Percentiles rank a stretch among this genome's conserved stretches.
Evolutionary conservation across 805 yeast genomes (phyloP).

Genomic region (Wickerhamiella occidentalis): DNA sequence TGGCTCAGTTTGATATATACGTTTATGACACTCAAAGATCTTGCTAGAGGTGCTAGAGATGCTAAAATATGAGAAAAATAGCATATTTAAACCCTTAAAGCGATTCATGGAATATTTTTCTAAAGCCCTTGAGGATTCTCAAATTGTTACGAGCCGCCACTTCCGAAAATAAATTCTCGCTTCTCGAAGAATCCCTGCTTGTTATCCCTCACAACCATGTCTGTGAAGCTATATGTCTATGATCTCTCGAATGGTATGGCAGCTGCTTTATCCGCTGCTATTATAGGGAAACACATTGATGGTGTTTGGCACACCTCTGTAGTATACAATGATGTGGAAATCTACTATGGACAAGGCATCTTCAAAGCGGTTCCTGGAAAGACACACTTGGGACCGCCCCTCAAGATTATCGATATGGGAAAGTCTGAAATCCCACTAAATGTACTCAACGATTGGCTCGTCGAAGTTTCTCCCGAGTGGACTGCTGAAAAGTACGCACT

Average conservation of each 20-base stretch:
- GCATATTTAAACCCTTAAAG: too few species aligned
- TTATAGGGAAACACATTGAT: slow-evolving; percentile 42
- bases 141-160: too few species aligned
- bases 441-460: slow-evolving; percentile 40
- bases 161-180: neutral
- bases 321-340: slow-evolving; percentile 44
- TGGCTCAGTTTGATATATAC: too few species aligned
- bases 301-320: slow-evolving; percentile 57
- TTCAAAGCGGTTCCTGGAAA: slow-evolving; percentile 37
- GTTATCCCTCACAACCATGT: neutral
- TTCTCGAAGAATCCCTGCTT: neutral
- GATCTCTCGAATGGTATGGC: slow-evolving; percentile 57
- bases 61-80: too few species aligned
- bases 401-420: slow-evolving; percentile 43
- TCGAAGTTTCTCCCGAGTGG: slow-evolving; percentile 37
- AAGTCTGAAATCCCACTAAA: slow-evolving; percentile 41
- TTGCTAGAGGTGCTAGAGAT: too few species aligned
- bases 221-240: slow-evolving; percentile 46
- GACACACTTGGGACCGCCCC: slow-evolving; percentile 50
- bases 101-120: too few species aligned
- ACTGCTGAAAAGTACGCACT: slow-evolving; percentile 41
- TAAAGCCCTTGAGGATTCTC: too few species aligned
- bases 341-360: slow-evolving; percentile 51
- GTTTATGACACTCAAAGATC: too few species aligned
- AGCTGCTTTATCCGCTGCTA: slow-evolving; percentile 26